A percentile compares a stretch with the other conserved stretches of the same genome.
phyloP scores from a whole-genome alignment of 495 filamentous ascomycete genomes.

The Penicillium atrosanguineum region DNA sequence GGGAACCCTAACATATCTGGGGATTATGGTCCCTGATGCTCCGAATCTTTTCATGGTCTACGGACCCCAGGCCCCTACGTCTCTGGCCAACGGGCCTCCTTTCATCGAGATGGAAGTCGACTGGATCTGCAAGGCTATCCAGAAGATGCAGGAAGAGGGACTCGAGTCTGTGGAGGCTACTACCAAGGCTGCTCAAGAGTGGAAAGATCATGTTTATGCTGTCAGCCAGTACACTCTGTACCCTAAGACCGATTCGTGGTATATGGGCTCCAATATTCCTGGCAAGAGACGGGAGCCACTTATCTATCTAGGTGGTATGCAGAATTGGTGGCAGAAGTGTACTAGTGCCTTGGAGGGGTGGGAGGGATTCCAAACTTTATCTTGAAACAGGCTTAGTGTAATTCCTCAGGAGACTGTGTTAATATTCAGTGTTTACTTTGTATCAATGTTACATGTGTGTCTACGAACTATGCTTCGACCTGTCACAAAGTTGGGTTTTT shows the following conservation, averaged over 20 bases:
- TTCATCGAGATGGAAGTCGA: constrained; percentile 51
- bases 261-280: constrained; percentile 46
- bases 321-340: constrained; percentile 18
- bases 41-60: constrained; percentile 56
- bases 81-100: constrained; percentile 52
- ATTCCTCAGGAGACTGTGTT: too few relatives aligned
- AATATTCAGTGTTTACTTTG: too few relatives aligned
- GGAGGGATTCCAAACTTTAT: constrained; percentile 11
- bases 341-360: constrained; percentile 16
- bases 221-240: constrained; percentile 30
- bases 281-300: constrained; percentile 41
- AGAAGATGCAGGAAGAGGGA: constrained; percentile 32
- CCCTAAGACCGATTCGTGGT: constrained; percentile 35
- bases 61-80: constrained; percentile 48
- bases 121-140: constrained; percentile 50
- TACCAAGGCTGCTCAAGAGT: constrained; percentile 28
- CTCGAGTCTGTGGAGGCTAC: constrained; percentile 40
- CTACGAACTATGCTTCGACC: too few relatives aligned
- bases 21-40: constrained; percentile 41
- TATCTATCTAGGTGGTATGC: constrained; percentile 43
- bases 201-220: constrained; percentile 35
- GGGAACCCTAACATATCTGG: constrained; percentile 50
- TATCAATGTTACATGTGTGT: too few relatives aligned
- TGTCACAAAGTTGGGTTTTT: too few relatives aligned
- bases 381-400: too few relatives aligned